Conservation (phyloP, 73 alveolate species). For the Strombidium stylifer region DNA sequence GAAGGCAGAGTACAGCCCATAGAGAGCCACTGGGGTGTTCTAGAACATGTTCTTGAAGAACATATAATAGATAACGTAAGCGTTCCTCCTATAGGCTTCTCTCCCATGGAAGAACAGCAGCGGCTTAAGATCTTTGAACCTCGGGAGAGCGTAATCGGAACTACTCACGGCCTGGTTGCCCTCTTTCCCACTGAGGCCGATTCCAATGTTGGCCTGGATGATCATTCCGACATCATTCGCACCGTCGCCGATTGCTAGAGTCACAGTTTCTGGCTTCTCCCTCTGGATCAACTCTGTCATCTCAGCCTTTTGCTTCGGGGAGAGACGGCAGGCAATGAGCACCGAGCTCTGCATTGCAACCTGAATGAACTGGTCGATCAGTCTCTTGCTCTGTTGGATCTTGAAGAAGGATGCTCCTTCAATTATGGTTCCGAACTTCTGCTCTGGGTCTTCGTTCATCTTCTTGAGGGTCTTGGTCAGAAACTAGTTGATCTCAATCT, state of each 20-base stretch:
- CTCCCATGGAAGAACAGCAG: conserved; percentile 94
- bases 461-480: conserved; percentile 28
- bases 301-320: conserved; percentile 92
- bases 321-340: conserved; percentile 85
- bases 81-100: conserved; percentile 91
- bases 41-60: conserved; percentile 81
- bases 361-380: conserved; percentile 60
- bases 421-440: conserved; percentile 71
- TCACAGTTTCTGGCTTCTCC: conserved; percentile 56
- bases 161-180: conserved; percentile 96
- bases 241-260: conserved; percentile 97
- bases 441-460: not conserved
- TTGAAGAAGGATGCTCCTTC: conserved; percentile 81
- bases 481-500: conserved; percentile 30
- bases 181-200: conserved; percentile 93
- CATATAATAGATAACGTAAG: conserved; percentile 79
- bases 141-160: conserved; percentile 85
- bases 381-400: conserved; percentile 34
- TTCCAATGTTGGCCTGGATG: conserved; percentile 94
- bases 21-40: conserved; percentile 39
- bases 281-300: conserved; percentile 53
- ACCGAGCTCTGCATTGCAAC: conserved; percentile 27
- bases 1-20: conserved; percentile 34
- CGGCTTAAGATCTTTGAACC: conserved; percentile 81
- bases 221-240: conserved; percentile 98